These are phyloP conservation scores for Globomyces pollinis-pini DNA, from an alignment of 192 early-diverging fungal species.

Conservation along the genomic window DNA sequence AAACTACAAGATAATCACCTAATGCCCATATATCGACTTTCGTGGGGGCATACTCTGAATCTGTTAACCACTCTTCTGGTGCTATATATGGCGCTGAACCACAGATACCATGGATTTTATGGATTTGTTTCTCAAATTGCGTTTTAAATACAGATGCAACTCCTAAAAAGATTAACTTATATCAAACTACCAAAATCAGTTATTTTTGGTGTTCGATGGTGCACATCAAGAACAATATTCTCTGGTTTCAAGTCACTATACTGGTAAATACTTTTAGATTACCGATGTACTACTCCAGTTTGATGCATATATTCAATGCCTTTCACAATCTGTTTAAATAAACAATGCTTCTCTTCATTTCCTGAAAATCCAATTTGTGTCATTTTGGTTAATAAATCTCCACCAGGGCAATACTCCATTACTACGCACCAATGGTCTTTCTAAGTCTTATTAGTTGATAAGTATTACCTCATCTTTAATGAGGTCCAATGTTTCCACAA, in stretches of 20 bases:
- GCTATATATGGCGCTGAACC: constrained; percentile 53
- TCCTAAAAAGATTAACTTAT: constrained; percentile 8
- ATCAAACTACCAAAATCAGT: constrained; percentile 53
- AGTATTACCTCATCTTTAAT: constrained; percentile 70
- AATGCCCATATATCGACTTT: constrained; percentile 51
- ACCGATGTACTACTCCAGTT: constrained; percentile 45
- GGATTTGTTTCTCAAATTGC: constrained; percentile 32
- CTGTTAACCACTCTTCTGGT: constrained; percentile 45
- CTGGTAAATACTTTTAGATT: background rate
- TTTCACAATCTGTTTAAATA: constrained; percentile 43
- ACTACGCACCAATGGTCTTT: constrained; percentile 40
- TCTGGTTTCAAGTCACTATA: constrained; percentile 44
- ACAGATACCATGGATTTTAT: constrained; percentile 33
- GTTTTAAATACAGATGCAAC: constrained; percentile 43
- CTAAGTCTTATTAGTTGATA: constrained; percentile 16
- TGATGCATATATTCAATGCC: constrained; percentile 46
- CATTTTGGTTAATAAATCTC: constrained; percentile 39
- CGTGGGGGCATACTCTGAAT: constrained; percentile 27
- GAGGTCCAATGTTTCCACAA: constrained; percentile 89
- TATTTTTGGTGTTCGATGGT: constrained; percentile 40
- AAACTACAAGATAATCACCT: constrained; percentile 24
- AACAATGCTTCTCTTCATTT: constrained; percentile 38
- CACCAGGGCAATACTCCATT: constrained; percentile 52
- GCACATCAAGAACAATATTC: constrained; percentile 42
- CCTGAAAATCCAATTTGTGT: constrained; percentile 21